These are phyloP conservation scores for Penicillium riverlandense DNA, from an alignment of 495 filamentous ascomycete genomes.

Conservation along the genomic window DNA sequence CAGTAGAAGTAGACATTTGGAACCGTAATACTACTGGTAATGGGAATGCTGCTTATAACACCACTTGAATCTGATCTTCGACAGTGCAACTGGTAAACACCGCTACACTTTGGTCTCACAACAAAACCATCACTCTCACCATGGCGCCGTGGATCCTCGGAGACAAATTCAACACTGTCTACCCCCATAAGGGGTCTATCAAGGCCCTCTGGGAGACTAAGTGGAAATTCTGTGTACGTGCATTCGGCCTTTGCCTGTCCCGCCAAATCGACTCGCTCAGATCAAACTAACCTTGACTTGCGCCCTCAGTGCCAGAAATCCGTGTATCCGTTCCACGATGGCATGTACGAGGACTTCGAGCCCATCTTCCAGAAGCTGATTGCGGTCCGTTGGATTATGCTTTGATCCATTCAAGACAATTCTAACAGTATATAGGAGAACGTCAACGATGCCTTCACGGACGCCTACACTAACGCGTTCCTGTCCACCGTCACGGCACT, in stretches of 20 bases:
- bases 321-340: conserved; percentile 77
- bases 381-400: conserved; percentile 19
- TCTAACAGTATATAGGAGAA: conserved; percentile 26
- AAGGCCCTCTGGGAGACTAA: conserved; percentile 73
- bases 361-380: conserved; percentile 63
- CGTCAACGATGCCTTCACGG: conserved; percentile 56
- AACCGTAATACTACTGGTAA: too few relatives aligned
- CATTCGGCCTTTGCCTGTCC: neutral
- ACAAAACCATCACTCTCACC: conserved; percentile 1
- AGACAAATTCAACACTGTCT: conserved; percentile 29
- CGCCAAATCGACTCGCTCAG: neutral
- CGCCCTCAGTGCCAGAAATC: conserved; percentile 46
- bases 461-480: conserved; percentile 58
- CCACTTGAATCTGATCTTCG: too few relatives aligned
- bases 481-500: conserved; percentile 50
- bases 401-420: too few relatives aligned
- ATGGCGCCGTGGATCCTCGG: conserved; percentile 31
- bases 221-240: conserved; percentile 62
- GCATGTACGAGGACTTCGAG: conserved; percentile 60
- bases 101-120: neutral
- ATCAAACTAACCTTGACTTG: conserved; percentile 3
- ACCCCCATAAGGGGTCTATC: conserved; percentile 62
- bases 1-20: too few relatives aligned
- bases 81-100: too few relatives aligned
- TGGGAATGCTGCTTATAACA: too few relatives aligned